A percentile compares a stretch with the other conserved stretches of the same genome.
Evolutionary conservation across 805 yeast genomes (phyloP).

Genomic region (Yarrowia sp.): DNA sequence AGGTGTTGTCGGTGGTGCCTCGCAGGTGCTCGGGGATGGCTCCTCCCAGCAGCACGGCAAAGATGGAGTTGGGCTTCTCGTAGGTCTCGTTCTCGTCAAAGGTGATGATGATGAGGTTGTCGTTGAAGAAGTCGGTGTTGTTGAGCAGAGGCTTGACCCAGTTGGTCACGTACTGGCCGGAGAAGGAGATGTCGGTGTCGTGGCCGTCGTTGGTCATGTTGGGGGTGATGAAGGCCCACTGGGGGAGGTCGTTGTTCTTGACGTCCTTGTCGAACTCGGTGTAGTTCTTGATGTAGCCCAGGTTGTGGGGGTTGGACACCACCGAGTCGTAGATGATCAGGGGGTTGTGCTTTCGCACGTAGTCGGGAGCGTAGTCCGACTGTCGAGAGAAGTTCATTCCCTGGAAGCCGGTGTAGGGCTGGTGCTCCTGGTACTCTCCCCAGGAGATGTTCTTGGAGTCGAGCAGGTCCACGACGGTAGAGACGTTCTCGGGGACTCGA

Average conservation of each 20-base stretch:
- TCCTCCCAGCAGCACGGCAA: conserved; percentile 58
- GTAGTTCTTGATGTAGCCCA: conserved; percentile 57
- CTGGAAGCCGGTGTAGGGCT: conserved; percentile 60
- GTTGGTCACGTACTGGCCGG: conserved; percentile 57
- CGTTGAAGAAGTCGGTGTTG: conserved; percentile 57
- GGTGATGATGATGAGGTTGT: conserved; percentile 57
- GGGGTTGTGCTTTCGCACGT: conserved; percentile 63
- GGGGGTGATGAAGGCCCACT: conserved; percentile 62
- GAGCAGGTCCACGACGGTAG: conserved; percentile 58
- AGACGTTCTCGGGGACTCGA: conserved; percentile 56
- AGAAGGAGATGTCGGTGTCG: conserved; percentile 56
- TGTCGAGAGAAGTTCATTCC: conserved; percentile 58
- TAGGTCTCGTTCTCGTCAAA: conserved; percentile 60
- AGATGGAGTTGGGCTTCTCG: conserved; percentile 56
- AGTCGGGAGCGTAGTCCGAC: conserved; percentile 55
- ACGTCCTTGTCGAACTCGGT: conserved; percentile 56
- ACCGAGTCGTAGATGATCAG: conserved; percentile 55
- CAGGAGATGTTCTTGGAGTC: conserved; percentile 58
- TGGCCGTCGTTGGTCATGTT: conserved; percentile 63
- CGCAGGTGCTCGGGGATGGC: conserved; percentile 53
- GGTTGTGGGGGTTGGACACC: conserved; percentile 50
- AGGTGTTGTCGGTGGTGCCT: conserved; percentile 58
- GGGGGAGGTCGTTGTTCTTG: conserved; percentile 55
- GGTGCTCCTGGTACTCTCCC: conserved; percentile 62
- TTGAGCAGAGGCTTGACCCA: conserved; percentile 56